Base-by-base conservation (phyloP, 2,329 filamentous ascomycete genomes). In the Lanzia echinophila region DNA sequence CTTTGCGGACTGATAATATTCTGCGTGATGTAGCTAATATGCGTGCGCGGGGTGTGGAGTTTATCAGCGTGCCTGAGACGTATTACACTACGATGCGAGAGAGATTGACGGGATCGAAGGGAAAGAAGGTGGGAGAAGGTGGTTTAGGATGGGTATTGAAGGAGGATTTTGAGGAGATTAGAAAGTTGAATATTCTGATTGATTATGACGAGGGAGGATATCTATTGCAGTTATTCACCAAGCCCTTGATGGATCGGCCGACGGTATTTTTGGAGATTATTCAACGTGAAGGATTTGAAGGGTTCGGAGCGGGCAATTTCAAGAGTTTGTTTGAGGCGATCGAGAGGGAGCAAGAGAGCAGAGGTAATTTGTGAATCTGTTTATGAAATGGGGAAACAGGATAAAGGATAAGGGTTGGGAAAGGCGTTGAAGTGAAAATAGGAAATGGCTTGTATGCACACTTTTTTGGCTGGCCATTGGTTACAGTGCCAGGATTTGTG, bases 241-340 rank as follows among this genome's bases (percentile, higher is more conserved):
- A 90, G 82, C 92, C 92, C 60, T 71, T 96, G 62, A 88, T 96
- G 86, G 91, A 96, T 71, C 84, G 92, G 12, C 92, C 92, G 22
- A 96, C 92, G 3, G 91, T 96, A 28, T 96, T 96, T 68, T 83
- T 96, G 59, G 92, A 96, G 79, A 95, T 96, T 64, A 96, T 96
- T 64, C 90, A 96, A 76, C 77, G 91, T 54, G 86, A 95, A 64
- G 84, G 90, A 60, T 96, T 96, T 69, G 84, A 87, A 32, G 92
- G 92, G 0, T 96, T 96, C 63, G 91, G 92, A 3, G 92, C 91
- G 0, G 92, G 92, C 1, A 97, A 96, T 71, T 96, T 96, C 75
- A 96, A 90, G 81, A 90, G 86, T 57, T 67, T 96, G 63, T 96
- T 96, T 65, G 91, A 96, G 76, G 91, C 92, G 2, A 95, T 96